Conservation (phyloP, 163 green algal genomes). For the Chlamydomonas reinhardtii region DNA sequence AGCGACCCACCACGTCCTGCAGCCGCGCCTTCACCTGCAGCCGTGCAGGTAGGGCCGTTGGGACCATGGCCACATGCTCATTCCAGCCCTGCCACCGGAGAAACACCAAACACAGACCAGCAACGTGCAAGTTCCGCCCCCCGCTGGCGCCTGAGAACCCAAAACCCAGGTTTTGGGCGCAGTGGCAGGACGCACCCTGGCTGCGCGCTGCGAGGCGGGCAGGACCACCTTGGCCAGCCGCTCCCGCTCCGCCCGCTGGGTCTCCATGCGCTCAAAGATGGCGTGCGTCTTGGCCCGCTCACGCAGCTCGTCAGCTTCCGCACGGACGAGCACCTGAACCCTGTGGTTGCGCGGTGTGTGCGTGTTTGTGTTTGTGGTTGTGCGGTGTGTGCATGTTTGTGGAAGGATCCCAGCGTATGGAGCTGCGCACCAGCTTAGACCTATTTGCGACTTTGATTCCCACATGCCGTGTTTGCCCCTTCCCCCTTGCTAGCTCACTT, state of each 20-base stretch:
- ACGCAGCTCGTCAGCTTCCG: constrained; percentile 28
- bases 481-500: not conserved
- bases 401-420: too few relatives aligned
- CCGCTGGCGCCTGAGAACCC: too few relatives aligned
- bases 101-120: too few relatives aligned
- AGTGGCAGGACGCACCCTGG: not conserved
- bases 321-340: constrained; percentile 30
- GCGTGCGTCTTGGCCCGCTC: constrained; percentile 23
- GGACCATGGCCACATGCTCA: too few relatives aligned
- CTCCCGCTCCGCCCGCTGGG: not conserved
- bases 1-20: constrained; percentile 23
- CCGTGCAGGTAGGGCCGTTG: not conserved
- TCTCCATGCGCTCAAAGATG: constrained; percentile 41
- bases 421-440: too few relatives aligned
- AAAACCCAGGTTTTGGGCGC: too few relatives aligned
- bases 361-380: too few relatives aligned
- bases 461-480: not conserved
- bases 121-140: too few relatives aligned
- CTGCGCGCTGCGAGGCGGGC: not conserved
- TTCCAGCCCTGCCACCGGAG: too few relatives aligned
- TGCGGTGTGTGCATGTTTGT: too few relatives aligned
- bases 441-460: too few relatives aligned
- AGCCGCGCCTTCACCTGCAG: constrained; percentile 30
- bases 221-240: not conserved
- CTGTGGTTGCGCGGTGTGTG: not conserved